Evolutionary conservation across 2,329 filamentous ascomycete genomes (phyloP).

Genomic region (Simplicillium sp.): DNA sequence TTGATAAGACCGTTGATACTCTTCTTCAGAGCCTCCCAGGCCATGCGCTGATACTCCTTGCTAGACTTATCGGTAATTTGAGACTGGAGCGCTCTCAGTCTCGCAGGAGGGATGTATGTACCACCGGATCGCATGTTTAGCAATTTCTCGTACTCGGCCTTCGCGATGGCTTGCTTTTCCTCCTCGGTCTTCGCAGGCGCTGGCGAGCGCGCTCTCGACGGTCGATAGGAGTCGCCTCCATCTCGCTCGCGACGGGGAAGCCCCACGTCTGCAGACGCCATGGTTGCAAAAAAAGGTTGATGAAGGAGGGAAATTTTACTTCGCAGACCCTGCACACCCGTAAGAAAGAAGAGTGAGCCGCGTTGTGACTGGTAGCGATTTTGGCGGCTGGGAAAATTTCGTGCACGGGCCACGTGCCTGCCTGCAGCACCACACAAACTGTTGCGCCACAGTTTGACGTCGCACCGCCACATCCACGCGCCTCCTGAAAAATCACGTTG

Average conservation of each 20-base stretch:
- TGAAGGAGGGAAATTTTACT: background rate
- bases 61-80: conserved; percentile 94
- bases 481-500: conserved; percentile 7
- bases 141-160: conserved; percentile 89
- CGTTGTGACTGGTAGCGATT: background rate
- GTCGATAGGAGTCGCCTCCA: conserved; percentile 39
- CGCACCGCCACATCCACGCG: conserved; percentile 7
- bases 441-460: background rate
- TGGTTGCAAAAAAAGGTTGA: conserved; percentile 11
- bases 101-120: conserved; percentile 90
- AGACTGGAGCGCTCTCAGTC: conserved; percentile 82
- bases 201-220: conserved; percentile 22
- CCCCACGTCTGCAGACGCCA: conserved; percentile 36
- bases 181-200: conserved; percentile 53
- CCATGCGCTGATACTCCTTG: conserved; percentile 98
- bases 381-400: background rate
- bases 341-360: background rate
- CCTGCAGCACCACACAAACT: background rate
- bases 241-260: conserved; percentile 19
- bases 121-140: conserved; percentile 89
- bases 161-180: conserved; percentile 78
- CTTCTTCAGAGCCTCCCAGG: conserved; percentile 98
- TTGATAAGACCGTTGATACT: conserved; percentile 98
- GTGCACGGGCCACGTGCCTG: background rate
- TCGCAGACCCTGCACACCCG: background rate